Percentiles rank a stretch among this genome's conserved stretches.
Conservation (phyloP, 768 basidiomycete species). For the Punctularia strigosozonata region DNA sequence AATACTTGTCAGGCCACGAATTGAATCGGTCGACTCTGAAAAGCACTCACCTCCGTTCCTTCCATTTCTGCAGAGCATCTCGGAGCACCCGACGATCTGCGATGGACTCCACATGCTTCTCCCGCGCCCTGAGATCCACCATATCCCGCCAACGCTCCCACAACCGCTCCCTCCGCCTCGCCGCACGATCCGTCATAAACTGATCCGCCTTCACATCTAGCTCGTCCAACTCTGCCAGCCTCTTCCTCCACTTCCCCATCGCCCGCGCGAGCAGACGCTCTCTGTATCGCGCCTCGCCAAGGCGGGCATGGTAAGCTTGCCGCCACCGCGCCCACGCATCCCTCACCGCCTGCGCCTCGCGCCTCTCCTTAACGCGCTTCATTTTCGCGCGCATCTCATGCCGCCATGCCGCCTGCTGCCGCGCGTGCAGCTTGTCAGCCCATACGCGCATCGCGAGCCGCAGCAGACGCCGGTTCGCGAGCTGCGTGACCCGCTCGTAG, state of each 20-base stretch:
- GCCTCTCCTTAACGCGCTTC: slow-evolving; percentile 44
- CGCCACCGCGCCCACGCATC: slow-evolving; percentile 62
- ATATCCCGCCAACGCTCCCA: slow-evolving; percentile 52
- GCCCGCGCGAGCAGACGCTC: slow-evolving; percentile 30
- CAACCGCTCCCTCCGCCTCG: slow-evolving; percentile 23
- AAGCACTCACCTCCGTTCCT: slow-evolving; percentile 35
- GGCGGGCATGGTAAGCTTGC: slow-evolving; percentile 36
- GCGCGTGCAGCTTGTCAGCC: slow-evolving; percentile 41
- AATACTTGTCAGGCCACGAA: too few species aligned
- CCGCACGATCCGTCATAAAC: slow-evolving; percentile 26
- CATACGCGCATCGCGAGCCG: slow-evolving; percentile 35
- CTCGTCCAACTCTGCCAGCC: slow-evolving; percentile 25
- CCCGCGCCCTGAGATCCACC: slow-evolving; percentile 30
- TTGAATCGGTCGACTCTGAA: background rate
- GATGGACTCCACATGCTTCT: slow-evolving; percentile 30
- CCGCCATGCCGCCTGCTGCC: slow-evolving; percentile 48
- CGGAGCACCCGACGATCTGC: slow-evolving; percentile 37
- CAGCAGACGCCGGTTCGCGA: slow-evolving; percentile 34
- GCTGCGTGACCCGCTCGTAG: slow-evolving; percentile 27
- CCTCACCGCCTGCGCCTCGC: slow-evolving; percentile 38
- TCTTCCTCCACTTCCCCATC: slow-evolving; percentile 43
- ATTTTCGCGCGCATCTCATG: slow-evolving; percentile 63
- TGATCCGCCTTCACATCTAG: slow-evolving; percentile 40
- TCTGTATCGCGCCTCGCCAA: slow-evolving; percentile 40
- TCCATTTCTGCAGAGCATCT: slow-evolving; percentile 44